Conservation (phyloP, 805 yeast genomes). For the Kluyveromyces lactis region DNA sequence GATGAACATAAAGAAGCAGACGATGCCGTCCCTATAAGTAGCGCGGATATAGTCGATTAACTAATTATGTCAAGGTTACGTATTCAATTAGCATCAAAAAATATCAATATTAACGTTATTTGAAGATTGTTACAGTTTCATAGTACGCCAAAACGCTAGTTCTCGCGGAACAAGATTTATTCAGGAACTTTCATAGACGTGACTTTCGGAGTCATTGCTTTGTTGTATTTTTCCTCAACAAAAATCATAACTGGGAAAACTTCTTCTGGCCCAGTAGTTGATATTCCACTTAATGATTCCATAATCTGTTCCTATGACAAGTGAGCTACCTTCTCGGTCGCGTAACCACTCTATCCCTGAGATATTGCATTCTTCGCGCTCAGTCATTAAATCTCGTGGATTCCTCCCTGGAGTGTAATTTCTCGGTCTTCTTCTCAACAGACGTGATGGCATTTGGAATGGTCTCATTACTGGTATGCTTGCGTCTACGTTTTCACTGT, state of each 20-base stretch:
- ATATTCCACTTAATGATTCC: constrained; percentile 67
- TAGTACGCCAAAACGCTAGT: too few relatives aligned
- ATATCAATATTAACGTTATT: too few relatives aligned
- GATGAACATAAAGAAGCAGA: constrained; percentile 5
- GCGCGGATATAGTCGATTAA: constrained; percentile 37
- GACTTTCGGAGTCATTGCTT: too few relatives aligned
- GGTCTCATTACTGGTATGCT: neutral
- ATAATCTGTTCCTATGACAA: constrained; percentile 55
- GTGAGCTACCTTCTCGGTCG: constrained; percentile 40
- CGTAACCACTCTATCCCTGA: constrained; percentile 55
- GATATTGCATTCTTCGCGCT: constrained; percentile 39
- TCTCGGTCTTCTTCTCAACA: constrained; percentile 1
- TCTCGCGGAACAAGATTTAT: too few relatives aligned
- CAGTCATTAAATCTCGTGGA: constrained; percentile 7
- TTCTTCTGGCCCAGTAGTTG: constrained; percentile 54
- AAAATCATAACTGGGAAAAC: constrained; percentile 48
- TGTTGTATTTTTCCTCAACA: constrained; percentile 27
- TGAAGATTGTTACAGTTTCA: too few relatives aligned
- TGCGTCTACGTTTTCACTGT: neutral
- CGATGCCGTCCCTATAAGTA: constrained; percentile 15
- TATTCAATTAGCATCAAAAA: too few relatives aligned
- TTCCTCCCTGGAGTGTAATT: neutral
- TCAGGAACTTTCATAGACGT: too few relatives aligned
- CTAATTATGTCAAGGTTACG: neutral
- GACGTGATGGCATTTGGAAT: neutral